Base-by-base conservation (phyloP, 345 rosid genomes). In the Salix dunnii region DNA sequence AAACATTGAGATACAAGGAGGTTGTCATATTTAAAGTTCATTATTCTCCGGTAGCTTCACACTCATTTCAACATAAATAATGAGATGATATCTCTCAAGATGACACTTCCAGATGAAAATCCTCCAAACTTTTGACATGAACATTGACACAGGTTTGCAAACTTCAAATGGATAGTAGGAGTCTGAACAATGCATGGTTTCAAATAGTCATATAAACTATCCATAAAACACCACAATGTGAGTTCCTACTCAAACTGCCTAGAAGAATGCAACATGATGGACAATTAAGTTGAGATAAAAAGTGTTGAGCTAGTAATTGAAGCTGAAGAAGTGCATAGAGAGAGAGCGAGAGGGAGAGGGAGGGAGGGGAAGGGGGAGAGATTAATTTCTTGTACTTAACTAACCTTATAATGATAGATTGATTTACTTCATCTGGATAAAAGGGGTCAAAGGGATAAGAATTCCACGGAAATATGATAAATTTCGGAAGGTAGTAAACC, bases 331-430 rank as follows among this genome's bases (percentile, higher is more conserved):
- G 76, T 67, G n/a, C 7, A 46, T 28, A 72, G 76, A 71, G 33
- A 49, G 17, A 66, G 46, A 70, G 61, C 62, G 35, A 70, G 67
- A 36, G 13, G 2, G 43, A 10, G 13, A 42, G 36, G 67, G 67
- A 30, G 6, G 7, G 36, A 5, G 36, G 1, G 36, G 36, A 7
- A 5, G 36, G 36, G 36, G 36, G 35, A 74, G 67, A 53, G 6
- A 6, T n/a, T n/a, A 76, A 67, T 4, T n/a, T 33, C 71, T 74
- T 61, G 67, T 1, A 64, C 6, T 65, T 42, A 20, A 86, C 96
- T 83, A 79, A 95, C 99, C 99, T 96, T 89, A 96, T 96, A 74
- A 96, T 96, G 84, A 96, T 93, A 63, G 99, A 93, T 87, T 93
- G 98, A 82, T 96, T 93, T 69, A 96, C 98, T 90, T 96, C 99